A percentile compares a stretch with the other conserved stretches of the same genome.
Conservation (phyloP, 2,329 filamentous ascomycete genomes). For the Xylariomycetidae sp. region DNA sequence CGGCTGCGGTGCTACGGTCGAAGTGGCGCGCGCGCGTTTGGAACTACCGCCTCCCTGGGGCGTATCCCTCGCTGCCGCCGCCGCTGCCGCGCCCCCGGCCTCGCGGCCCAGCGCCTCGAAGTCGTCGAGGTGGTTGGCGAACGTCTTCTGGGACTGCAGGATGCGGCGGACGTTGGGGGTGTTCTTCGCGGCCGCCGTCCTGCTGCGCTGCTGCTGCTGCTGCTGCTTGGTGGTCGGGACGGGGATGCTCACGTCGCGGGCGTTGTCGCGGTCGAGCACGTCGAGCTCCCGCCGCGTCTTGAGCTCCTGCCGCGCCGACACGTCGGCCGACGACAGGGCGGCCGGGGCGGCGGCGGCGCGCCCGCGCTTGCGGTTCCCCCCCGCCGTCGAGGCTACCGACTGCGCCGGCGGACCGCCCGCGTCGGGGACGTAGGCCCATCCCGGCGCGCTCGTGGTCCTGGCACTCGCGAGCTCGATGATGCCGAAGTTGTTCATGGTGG, state of each 20-base stretch:
- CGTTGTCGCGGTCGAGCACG: conserved; percentile 75
- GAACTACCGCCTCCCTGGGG: background rate
- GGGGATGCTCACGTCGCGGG: conserved; percentile 64
- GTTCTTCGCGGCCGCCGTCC: conserved; percentile 43
- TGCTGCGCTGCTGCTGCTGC: conserved; percentile 7
- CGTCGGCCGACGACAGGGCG: conserved; percentile 53
- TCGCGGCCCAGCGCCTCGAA: conserved; percentile 59
- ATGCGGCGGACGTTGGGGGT: conserved; percentile 70
- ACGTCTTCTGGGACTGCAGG: conserved; percentile 74
- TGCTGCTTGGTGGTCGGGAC: conserved; percentile 37
- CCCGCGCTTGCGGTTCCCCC: conserved; percentile 63
- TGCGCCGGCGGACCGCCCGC: conserved; percentile 40
- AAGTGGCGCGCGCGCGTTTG: too few species aligned
- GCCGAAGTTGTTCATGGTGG: conserved; percentile 60
- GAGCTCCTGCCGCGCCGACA: conserved; percentile 74
- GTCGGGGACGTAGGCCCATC: conserved; percentile 90
- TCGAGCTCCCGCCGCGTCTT: conserved; percentile 77
- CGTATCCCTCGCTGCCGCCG: conserved; percentile 4
- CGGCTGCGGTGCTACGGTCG: too few species aligned
- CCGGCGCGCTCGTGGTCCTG: conserved; percentile 65
- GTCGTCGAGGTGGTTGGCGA: conserved; percentile 76
- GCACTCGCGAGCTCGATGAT: conserved; percentile 76
- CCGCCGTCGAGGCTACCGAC: conserved; percentile 6
- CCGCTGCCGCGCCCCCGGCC: conserved; percentile 8
- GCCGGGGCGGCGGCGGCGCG: conserved; percentile 45